Evolutionary conservation across 257 asterid genomes (phyloP).

Genomic region (Jacaranda copaia): DNA sequence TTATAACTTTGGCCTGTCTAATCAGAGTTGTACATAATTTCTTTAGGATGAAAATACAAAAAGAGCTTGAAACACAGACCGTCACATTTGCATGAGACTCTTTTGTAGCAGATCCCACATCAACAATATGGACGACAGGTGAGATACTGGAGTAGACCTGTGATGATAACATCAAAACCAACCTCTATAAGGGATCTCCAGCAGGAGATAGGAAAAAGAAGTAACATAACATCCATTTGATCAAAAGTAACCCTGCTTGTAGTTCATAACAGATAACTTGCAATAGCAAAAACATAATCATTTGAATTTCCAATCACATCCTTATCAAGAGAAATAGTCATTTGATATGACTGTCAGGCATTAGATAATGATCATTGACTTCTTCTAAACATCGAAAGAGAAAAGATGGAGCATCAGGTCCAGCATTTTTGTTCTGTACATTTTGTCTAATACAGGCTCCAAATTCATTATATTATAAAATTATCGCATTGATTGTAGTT

Average conservation of each 20-base stretch:
- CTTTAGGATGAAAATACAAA: constrained; percentile 22
- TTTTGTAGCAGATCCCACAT: constrained; percentile 77
- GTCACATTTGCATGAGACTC: constrained; percentile 87
- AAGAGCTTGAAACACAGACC: constrained; percentile 53
- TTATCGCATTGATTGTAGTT: no score
- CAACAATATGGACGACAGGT: constrained; percentile 88
- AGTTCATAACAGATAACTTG: not conserved
- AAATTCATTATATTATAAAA: no score
- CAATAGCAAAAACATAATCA: not conserved
- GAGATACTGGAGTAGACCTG: constrained; percentile 93
- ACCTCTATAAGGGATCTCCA: constrained; percentile 18
- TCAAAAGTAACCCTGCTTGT: not conserved
- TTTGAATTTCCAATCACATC: no score
- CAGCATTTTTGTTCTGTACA: no score
- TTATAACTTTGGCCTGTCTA: constrained; percentile 12
- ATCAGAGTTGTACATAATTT: constrained; percentile 7
- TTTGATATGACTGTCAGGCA: not conserved
- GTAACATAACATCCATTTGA: constrained; percentile 12
- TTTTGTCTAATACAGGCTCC: no score
- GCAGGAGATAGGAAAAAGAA: constrained; percentile 2
- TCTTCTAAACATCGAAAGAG: not conserved
- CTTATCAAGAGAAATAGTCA: not conserved
- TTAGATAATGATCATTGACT: not conserved
- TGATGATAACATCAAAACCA: constrained; percentile 31
- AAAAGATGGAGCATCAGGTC: no score